These are phyloP conservation scores for Camillea tinctor DNA, from an alignment of 2,329 filamentous ascomycete genomes.

Conservation along the genomic window DNA sequence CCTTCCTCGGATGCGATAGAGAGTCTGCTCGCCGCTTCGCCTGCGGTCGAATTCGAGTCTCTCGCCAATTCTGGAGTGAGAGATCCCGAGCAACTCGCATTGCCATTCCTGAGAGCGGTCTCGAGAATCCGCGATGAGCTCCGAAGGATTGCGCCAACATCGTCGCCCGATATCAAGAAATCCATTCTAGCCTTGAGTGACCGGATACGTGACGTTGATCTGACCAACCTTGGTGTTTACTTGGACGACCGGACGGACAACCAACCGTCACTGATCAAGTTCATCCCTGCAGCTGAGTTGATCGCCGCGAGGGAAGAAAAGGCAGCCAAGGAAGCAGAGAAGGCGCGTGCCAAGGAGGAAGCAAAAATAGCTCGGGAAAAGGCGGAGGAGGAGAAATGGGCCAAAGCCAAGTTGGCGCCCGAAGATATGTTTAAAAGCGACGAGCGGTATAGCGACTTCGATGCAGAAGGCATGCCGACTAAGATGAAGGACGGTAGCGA, in stretches of 20 bases:
- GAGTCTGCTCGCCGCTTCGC: constrained; percentile 42
- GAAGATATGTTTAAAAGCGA: constrained; percentile 57
- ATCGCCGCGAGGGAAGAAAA: constrained; percentile 60
- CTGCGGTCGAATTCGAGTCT: constrained; percentile 46
- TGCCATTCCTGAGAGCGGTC: constrained; percentile 55
- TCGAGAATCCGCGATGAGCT: constrained; percentile 62
- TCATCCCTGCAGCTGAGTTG: constrained; percentile 56
- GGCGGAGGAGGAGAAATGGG: constrained; percentile 52
- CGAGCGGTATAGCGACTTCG: constrained; percentile 71
- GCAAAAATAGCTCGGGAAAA: constrained; percentile 50
- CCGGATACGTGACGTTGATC: constrained; percentile 73
- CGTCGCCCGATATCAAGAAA: constrained; percentile 57
- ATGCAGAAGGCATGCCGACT: constrained; percentile 76
- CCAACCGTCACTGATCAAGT: constrained; percentile 71
- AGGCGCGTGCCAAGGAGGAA: constrained; percentile 54
- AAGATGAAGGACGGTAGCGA: constrained; percentile 76
- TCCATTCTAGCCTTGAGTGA: constrained; percentile 77
- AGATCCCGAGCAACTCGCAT: constrained; percentile 52
- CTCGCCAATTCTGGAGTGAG: constrained; percentile 45
- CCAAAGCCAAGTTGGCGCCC: constrained; percentile 56
- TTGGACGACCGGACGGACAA: constrained; percentile 75
- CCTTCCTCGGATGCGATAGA: constrained; percentile 43
- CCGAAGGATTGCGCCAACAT: constrained; percentile 50
- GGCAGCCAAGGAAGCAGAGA: constrained; percentile 60
- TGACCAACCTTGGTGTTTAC: constrained; percentile 82